Evolutionary conservation across 2,329 filamentous ascomycete genomes (phyloP).

Genomic region (Fusarium abutilonis): DNA sequence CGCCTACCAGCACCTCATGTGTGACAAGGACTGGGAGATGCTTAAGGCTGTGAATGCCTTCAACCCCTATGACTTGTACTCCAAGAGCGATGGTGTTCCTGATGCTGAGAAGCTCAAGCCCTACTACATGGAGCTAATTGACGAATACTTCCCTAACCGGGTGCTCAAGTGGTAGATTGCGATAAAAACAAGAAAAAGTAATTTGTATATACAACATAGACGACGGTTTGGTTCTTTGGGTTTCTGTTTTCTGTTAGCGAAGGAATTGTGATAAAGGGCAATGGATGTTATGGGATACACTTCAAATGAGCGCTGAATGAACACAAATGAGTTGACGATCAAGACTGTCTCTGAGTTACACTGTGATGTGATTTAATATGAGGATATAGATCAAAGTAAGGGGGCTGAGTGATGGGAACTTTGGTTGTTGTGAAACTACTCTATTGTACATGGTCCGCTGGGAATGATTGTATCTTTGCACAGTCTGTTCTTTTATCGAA

Average conservation of each 20-base stretch:
- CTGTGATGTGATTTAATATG: not conserved
- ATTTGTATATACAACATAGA: slow-evolving; percentile 11
- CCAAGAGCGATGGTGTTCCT: slow-evolving; percentile 86
- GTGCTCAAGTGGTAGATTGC: slow-evolving; percentile 52
- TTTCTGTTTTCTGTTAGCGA: slow-evolving; percentile 6
- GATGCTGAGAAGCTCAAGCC: slow-evolving; percentile 78
- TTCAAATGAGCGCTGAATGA: slow-evolving; percentile 24
- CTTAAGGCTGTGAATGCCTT: slow-evolving; percentile 84
- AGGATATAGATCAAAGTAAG: too few species aligned
- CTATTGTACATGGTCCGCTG: too few species aligned
- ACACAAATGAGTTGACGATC: slow-evolving; percentile 18
- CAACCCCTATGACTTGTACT: slow-evolving; percentile 92
- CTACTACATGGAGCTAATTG: slow-evolving; percentile 56
- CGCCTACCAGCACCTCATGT: slow-evolving; percentile 85
- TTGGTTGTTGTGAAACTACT: too few species aligned
- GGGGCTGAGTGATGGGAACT: too few species aligned
- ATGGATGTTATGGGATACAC: slow-evolving; percentile 21
- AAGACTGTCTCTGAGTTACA: not conserved
- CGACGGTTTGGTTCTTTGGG: slow-evolving; percentile 3
- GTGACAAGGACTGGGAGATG: slow-evolving; percentile 82
- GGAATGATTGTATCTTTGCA: too few species aligned
- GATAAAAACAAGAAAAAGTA: not conserved
- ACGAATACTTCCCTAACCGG: slow-evolving; percentile 55
- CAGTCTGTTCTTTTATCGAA: too few species aligned
- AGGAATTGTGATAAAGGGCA: not conserved